These are phyloP conservation scores for Rhizopus arrhizus DNA, from an alignment of 371 early-diverging fungal species.

Conservation along the genomic window DNA sequence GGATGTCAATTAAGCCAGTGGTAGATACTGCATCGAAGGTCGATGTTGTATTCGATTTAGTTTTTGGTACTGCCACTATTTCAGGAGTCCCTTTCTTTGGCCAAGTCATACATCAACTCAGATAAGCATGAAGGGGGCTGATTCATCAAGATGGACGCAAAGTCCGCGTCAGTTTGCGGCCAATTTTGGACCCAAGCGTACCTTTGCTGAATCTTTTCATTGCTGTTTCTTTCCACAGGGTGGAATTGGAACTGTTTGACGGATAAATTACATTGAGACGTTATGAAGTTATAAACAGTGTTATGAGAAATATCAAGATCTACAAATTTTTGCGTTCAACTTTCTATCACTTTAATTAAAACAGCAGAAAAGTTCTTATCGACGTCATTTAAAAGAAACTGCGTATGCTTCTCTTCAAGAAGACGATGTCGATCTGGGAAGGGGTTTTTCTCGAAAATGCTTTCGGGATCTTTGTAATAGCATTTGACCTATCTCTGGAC, in stretches of 20 bases:
- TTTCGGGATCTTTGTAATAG: slow-evolving; percentile 19
- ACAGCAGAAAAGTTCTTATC: slow-evolving; percentile 16
- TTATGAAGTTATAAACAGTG: slow-evolving; percentile 14
- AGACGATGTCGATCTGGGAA: slow-evolving; percentile 5
- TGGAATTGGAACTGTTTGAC: slow-evolving; percentile 13
- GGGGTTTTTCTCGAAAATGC: slow-evolving; percentile 20
- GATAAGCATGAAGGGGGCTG: slow-evolving; percentile 21
- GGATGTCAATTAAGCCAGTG: background rate
- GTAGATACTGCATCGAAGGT: slow-evolving; percentile 12
- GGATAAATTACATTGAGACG: slow-evolving; percentile 10
- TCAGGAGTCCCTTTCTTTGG: slow-evolving; percentile 15
- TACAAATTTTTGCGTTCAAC: slow-evolving; percentile 15
- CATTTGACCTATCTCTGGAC: slow-evolving; percentile 20
- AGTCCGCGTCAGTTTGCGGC: slow-evolving; percentile 21
- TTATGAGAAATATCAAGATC: slow-evolving; percentile 5
- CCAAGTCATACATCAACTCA: slow-evolving; percentile 26
- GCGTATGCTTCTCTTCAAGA: slow-evolving; percentile 4
- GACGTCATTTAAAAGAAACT: slow-evolving; percentile 10
- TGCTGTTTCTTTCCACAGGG: slow-evolving; percentile 15
- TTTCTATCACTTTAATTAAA: slow-evolving; percentile 13
- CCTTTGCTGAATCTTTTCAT: slow-evolving; percentile 18
- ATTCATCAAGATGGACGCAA: slow-evolving; percentile 24
- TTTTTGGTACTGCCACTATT: slow-evolving; percentile 15
- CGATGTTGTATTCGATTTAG: slow-evolving; percentile 7
- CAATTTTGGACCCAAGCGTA: slow-evolving; percentile 17